These are phyloP conservation scores for Hyphopichia khmerensis DNA, from an alignment of 1,139 yeast genomes.

Conservation along the genomic window DNA sequence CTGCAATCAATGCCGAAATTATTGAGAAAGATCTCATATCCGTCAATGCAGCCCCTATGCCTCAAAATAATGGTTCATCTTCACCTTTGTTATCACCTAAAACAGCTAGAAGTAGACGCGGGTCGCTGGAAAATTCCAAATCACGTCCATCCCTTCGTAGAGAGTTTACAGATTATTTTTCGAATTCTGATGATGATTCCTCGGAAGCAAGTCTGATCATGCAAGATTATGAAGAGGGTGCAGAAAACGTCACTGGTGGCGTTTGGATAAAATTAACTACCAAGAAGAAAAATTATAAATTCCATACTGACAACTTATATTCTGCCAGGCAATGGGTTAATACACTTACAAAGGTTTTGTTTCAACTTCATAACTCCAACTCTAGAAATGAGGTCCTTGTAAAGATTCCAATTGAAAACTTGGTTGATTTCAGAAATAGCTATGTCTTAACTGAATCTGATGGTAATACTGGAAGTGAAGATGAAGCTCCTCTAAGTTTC, in stretches of 20 bases:
- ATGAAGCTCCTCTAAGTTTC: constrained; percentile 22
- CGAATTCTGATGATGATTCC: constrained; percentile 24
- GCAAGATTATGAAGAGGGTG: constrained; percentile 27
- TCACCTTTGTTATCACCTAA: neutral
- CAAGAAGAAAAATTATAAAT: constrained; percentile 57
- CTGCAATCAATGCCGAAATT: constrained; percentile 62
- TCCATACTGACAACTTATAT: constrained; percentile 70
- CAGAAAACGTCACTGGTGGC: constrained; percentile 27
- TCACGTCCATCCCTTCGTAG: constrained; percentile 1
- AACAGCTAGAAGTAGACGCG: neutral
- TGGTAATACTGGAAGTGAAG: constrained; percentile 7
- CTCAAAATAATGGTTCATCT: neutral
- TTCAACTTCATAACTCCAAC: constrained; percentile 60
- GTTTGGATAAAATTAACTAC: constrained; percentile 60
- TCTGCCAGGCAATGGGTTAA: constrained; percentile 83
- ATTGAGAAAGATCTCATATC: constrained; percentile 25
- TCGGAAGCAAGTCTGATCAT: constrained; percentile 22
- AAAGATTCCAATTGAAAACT: constrained; percentile 69
- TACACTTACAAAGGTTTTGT: constrained; percentile 70
- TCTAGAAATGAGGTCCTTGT: constrained; percentile 71
- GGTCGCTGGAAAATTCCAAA: neutral
- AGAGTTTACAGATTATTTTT: constrained; percentile 3
- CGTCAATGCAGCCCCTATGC: constrained; percentile 6
- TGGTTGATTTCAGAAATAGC: constrained; percentile 58
- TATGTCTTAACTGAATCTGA: constrained; percentile 14